Percentiles rank a stretch among this genome's conserved stretches.
Conservation (phyloP, 2,329 filamentous ascomycete genomes). For the Aspergillus sp. region DNA sequence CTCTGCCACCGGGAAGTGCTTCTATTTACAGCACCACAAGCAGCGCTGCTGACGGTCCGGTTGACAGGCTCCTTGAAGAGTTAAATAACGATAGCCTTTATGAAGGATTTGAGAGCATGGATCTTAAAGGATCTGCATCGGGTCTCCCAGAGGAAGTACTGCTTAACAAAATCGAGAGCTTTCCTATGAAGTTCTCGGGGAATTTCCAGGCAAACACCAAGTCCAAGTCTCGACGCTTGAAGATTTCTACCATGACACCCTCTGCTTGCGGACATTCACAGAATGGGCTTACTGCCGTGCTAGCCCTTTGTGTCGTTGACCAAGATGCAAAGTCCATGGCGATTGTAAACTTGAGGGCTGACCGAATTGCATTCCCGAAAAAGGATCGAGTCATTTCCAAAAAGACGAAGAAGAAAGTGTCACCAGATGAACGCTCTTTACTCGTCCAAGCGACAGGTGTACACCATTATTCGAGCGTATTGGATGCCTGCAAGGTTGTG, state of each 20-base stretch:
- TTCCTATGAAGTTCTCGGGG: slow-evolving; percentile 49
- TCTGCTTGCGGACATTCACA: slow-evolving; percentile 26
- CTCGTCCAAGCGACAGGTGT: slow-evolving; percentile 39
- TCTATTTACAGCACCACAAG: slow-evolving; percentile 46
- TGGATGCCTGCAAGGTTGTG: slow-evolving; percentile 64
- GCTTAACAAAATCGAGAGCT: slow-evolving; percentile 62
- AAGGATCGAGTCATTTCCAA: slow-evolving; percentile 20
- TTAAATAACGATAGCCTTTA: slow-evolving; percentile 56
- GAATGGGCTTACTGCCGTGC: slow-evolving; percentile 23
- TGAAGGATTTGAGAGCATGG: slow-evolving; percentile 66
- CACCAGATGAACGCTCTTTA: slow-evolving; percentile 17
- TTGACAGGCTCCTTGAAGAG: slow-evolving; percentile 64
- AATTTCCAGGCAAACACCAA: slow-evolving; percentile 22
- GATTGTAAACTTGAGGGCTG: slow-evolving; percentile 57
- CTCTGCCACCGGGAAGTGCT: slow-evolving; percentile 46
- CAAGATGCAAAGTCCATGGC: slow-evolving; percentile 60
- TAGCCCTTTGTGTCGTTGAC: slow-evolving; percentile 61
- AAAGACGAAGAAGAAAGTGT: slow-evolving; percentile 17
- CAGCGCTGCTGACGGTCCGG: slow-evolving; percentile 60
- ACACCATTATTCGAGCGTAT: slow-evolving; percentile 58
- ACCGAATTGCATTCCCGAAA: slow-evolving; percentile 31
- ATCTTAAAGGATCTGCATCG: slow-evolving; percentile 64
- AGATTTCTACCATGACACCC: slow-evolving; percentile 59
- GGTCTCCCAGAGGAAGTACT: slow-evolving; percentile 66
- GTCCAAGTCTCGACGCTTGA: slow-evolving; percentile 22